Evolutionary conservation across 768 basidiomycete genomes (phyloP).

Genomic region (Heimioporus sp.): DNA sequence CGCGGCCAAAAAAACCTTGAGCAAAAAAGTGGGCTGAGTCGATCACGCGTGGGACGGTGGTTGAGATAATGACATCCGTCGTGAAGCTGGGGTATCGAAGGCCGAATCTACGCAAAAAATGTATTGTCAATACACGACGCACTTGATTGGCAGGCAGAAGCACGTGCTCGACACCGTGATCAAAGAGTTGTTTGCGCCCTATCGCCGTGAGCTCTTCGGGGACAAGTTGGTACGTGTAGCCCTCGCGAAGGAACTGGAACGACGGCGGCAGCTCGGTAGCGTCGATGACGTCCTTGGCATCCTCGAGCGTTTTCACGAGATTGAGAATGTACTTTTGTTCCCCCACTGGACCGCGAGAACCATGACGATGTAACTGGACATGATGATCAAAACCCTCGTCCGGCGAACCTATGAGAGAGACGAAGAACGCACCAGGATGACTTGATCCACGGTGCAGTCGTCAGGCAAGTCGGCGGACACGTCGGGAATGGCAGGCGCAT

Average conservation of each 20-base stretch:
- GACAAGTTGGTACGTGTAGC: slow-evolving; percentile 33
- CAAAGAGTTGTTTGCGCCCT: slow-evolving; percentile 38
- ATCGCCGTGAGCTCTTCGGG: slow-evolving; percentile 35
- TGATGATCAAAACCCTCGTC: too few relatives aligned
- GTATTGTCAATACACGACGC: too few relatives aligned
- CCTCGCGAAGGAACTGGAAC: slow-evolving; percentile 37
- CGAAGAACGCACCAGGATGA: slow-evolving; percentile 33
- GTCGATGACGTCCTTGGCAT: too few relatives aligned
- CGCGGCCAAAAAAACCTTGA: slow-evolving; percentile 37
- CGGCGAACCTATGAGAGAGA: too few relatives aligned
- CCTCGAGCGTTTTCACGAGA: too few relatives aligned
- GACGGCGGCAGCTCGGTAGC: background rate
- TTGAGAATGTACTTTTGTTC: too few relatives aligned
- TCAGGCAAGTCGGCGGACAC: slow-evolving; percentile 31
- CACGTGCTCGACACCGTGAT: slow-evolving; percentile 39
- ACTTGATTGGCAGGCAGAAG: background rate
- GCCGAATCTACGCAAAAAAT: slow-evolving; percentile 11
- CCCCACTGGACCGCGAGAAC: slow-evolving; percentile 34
- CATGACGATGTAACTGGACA: slow-evolving; percentile 40
- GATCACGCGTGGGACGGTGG: slow-evolving; percentile 25
- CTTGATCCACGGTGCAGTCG: slow-evolving; percentile 41
- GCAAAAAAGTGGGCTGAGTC: slow-evolving; percentile 42
- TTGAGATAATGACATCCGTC: slow-evolving; percentile 14
- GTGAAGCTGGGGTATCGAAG: slow-evolving; percentile 19
- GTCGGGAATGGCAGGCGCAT: slow-evolving; percentile 26